Evolutionary conservation across 208 protist genomes (phyloP).

Genomic region (Leptomonas seymouri): DNA sequence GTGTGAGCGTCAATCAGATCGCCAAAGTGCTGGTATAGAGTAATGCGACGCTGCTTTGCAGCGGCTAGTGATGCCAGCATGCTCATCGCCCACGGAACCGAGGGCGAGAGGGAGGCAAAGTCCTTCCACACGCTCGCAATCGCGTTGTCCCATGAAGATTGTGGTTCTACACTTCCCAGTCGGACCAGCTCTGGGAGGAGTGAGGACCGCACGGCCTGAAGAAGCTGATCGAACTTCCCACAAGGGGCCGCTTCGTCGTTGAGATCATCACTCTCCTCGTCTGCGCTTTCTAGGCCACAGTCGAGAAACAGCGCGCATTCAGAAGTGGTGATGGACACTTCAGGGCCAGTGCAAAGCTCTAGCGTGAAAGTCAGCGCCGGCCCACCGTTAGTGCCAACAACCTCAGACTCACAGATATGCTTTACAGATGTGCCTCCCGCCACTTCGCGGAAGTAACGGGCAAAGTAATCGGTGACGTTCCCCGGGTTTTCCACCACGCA

Average conservation of each 20-base stretch:
- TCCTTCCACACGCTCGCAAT: conserved; percentile 6
- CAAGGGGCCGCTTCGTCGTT: not conserved
- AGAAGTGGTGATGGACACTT: conserved; percentile 19
- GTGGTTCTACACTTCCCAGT: conserved; percentile 31
- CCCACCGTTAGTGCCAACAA: conserved; percentile 33
- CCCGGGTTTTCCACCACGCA: conserved; percentile 63
- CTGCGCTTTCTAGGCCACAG: not conserved
- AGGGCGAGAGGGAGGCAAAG: conserved; percentile 3
- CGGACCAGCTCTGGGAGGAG: conserved; percentile 27
- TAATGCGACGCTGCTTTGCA: conserved; percentile 34
- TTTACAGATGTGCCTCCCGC: conserved; percentile 46
- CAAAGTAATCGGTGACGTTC: conserved; percentile 66
- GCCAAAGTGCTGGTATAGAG: conserved; percentile 50
- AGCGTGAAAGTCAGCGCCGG: conserved; percentile 30
- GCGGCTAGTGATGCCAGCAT: conserved; percentile 49
- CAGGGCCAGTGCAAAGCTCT: conserved; percentile 27
- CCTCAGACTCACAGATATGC: conserved; percentile 24
- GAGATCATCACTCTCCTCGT: not conserved
- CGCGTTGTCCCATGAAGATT: conserved; percentile 38
- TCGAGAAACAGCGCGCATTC: not conserved
- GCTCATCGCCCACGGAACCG: conserved; percentile 55
- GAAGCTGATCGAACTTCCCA: not conserved
- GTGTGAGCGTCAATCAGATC: conserved; percentile 12
- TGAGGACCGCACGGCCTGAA: not conserved
- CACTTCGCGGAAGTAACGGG: conserved; percentile 64